Percentiles rank a stretch among this genome's conserved stretches.
These are phyloP conservation scores for Selaginella moellendorffii DNA, from an alignment of 75 land plant genomes.

Conservation along the genomic window DNA sequence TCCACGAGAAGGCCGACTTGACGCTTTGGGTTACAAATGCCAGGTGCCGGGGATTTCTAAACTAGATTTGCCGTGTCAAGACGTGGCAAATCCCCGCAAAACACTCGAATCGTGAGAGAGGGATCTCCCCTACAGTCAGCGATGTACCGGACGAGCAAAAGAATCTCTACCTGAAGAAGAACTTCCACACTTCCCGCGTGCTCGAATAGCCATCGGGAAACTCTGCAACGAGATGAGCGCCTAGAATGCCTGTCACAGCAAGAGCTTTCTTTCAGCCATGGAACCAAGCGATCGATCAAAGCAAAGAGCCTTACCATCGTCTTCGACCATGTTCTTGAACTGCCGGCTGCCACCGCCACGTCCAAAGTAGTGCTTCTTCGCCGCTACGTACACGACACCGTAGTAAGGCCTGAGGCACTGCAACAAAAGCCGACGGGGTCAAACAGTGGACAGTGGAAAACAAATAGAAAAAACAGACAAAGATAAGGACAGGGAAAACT, in stretches of 20 bases:
- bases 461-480: background rate
- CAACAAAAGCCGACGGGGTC: too few relatives aligned
- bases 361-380: conserved; percentile 90
- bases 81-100: too few relatives aligned
- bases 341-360: conserved; percentile 63
- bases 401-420: conserved; percentile 52
- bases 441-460: too few relatives aligned
- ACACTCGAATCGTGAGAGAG: too few relatives aligned
- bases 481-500: background rate
- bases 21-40: too few relatives aligned
- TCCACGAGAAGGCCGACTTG: too few relatives aligned
- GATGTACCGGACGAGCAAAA: background rate
- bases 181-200: conserved; percentile 12
- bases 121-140: too few relatives aligned
- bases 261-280: background rate
- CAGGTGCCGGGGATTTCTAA: too few relatives aligned
- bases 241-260: conserved; percentile 11
- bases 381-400: conserved; percentile 87
- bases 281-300: background rate
- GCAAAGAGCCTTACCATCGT: conserved; percentile 47
- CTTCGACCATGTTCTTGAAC: conserved; percentile 57
- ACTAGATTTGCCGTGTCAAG: too few relatives aligned
- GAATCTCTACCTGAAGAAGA: background rate
- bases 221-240: conserved; percentile 12
- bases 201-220: background rate